Percentiles rank a stretch among this genome's conserved stretches.
These are phyloP conservation scores for Ceratobasidium sp. DNA, from an alignment of 1,284 basidiomycete species.

Conservation along the genomic window DNA sequence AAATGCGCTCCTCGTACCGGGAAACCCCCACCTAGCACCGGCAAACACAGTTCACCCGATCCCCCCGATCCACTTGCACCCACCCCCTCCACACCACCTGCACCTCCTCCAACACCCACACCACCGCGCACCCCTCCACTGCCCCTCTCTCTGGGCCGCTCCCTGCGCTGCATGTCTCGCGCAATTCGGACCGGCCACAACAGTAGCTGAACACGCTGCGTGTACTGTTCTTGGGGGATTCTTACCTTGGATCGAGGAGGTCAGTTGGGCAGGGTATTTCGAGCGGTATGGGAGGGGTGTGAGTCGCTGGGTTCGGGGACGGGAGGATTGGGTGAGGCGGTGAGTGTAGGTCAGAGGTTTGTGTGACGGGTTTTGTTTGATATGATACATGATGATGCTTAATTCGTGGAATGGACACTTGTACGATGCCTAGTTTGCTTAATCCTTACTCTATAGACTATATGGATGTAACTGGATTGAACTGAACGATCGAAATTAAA, in stretches of 20 bases:
- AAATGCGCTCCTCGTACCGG: not conserved
- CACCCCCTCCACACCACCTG: conserved; percentile 48
- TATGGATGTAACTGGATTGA: not conserved
- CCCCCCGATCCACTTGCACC: conserved; percentile 1
- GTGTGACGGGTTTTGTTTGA: not conserved
- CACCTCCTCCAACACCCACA: conserved; percentile 46
- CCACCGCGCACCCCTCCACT: conserved; percentile 34
- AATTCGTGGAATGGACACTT: not conserved
- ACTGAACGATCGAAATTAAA: not conserved
- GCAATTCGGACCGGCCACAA: conserved; percentile 32
- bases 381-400: not conserved
- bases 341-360: not conserved
- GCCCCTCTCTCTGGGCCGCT: conserved; percentile 47
- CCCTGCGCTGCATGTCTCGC: conserved; percentile 44
- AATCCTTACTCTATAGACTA: not conserved
- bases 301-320: conserved; percentile 7
- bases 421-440: not conserved
- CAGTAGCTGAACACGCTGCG: conserved; percentile 29
- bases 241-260: conserved; percentile 19
- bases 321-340: not conserved
- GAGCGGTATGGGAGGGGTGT: conserved; percentile 24
- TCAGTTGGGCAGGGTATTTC: conserved; percentile 43
- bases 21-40: not conserved
- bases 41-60: not conserved
- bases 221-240: conserved; percentile 5